These are phyloP conservation scores for Acephala macrosclerotiorum DNA, from an alignment of 2,329 filamentous ascomycete genomes.

Conservation along the genomic window DNA sequence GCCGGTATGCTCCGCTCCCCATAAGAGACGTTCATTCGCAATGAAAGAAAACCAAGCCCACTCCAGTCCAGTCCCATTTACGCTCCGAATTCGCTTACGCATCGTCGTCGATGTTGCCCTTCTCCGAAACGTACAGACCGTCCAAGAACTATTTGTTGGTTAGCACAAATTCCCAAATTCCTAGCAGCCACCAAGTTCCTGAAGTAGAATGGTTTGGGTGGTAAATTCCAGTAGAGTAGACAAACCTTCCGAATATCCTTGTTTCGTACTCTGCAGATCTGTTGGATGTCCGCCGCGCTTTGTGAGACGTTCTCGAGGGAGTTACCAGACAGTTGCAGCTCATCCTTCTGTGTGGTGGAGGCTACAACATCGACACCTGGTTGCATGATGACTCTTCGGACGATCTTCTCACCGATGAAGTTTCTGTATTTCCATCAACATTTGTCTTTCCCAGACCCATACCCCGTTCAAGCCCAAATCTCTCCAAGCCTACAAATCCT, in stretches of 20 bases:
- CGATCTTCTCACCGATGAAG: constrained; percentile 99
- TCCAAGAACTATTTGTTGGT: constrained; percentile 82
- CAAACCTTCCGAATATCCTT: constrained; percentile 99
- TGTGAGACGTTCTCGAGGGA: constrained; percentile 97
- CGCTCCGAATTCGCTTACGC: constrained; percentile 29
- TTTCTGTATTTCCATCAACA: constrained; percentile 65
- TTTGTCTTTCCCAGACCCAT: constrained; percentile 26
- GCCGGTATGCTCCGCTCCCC: constrained; percentile 39
- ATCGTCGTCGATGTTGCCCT: constrained; percentile 88
- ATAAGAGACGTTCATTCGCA: constrained; percentile 35
- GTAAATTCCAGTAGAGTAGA: too few relatives aligned
- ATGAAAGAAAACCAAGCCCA: constrained; percentile 35
- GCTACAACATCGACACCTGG: constrained; percentile 88
- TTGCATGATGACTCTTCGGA: constrained; percentile 89
- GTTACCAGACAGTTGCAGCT: constrained; percentile 93
- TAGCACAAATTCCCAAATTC: constrained; percentile 9
- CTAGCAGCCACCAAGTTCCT: neutral
- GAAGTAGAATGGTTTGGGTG: too few relatives aligned
- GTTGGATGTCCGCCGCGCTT: constrained; percentile 98
- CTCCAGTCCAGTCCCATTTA: constrained; percentile 13
- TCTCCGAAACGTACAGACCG: constrained; percentile 99
- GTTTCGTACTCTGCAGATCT: constrained; percentile 99
- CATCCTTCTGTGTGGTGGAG: constrained; percentile 95
- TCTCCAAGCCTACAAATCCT: constrained; percentile 7
- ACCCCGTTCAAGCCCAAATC: too few relatives aligned